These are phyloP conservation scores for Fusarium sp. DNA, from an alignment of 2,329 filamentous ascomycete species.

Conservation along the genomic window DNA sequence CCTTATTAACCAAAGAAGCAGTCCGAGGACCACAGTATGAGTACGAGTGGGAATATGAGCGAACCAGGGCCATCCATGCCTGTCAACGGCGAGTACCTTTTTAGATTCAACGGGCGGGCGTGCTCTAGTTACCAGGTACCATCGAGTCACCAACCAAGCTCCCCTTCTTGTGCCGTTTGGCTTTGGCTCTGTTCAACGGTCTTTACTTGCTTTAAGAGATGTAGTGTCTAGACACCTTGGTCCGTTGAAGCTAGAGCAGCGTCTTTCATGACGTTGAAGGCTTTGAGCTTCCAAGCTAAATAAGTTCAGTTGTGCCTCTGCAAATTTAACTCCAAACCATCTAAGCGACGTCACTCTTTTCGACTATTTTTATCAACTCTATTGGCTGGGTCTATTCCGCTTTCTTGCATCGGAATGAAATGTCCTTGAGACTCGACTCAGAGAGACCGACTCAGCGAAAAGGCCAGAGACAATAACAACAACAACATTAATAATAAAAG, in stretches of 20 bases:
- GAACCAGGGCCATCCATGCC: not conserved
- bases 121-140: not conserved
- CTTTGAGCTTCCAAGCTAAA: not conserved
- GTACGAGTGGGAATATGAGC: not conserved
- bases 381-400: not conserved
- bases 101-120: conserved; percentile 9
- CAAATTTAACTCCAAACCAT: not conserved
- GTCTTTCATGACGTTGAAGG: conserved; percentile 10
- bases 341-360: conserved; percentile 8
- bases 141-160: not conserved
- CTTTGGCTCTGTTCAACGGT: not conserved
- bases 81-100: not conserved
- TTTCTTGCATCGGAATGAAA: conserved; percentile 3
- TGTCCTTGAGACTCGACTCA: not conserved
- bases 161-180: not conserved
- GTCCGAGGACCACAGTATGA: not conserved
- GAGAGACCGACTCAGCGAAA: not conserved
- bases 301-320: not conserved
- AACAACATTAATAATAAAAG: not conserved
- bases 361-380: not conserved
- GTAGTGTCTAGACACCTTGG: not conserved
- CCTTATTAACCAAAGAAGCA: not conserved
- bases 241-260: conserved; percentile 11
- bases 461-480: not conserved
- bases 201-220: not conserved